Evolutionary conservation across 768 basidiomycete species (phyloP).

Genomic region (Leccinum subgranulosum): DNA sequence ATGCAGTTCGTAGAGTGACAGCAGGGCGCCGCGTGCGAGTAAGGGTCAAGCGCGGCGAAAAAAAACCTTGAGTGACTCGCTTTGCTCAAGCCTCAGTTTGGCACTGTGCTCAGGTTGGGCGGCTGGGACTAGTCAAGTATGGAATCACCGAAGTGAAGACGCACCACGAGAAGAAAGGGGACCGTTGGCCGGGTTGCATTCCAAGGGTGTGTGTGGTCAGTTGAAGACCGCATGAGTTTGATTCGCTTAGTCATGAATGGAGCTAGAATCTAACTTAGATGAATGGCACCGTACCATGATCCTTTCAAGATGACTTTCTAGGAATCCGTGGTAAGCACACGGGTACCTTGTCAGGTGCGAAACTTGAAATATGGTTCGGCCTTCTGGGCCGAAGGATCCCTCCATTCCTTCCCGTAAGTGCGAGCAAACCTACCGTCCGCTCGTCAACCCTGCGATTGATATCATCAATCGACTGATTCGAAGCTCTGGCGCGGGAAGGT

Average conservation of each 20-base stretch:
- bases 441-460: background rate
- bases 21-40: background rate
- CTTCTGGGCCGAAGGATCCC: conserved; percentile 3
- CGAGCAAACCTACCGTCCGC: conserved; percentile 2
- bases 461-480: background rate
- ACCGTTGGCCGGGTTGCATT: background rate
- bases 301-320: conserved; percentile 18
- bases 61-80: background rate
- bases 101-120: no score
- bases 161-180: background rate
- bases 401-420: conserved; percentile 17
- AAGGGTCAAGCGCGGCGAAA: background rate
- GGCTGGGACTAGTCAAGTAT: conserved; percentile 2
- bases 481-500: background rate
- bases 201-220: background rate
- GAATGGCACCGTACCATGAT: background rate
- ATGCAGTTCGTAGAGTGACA: background rate
- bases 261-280: no score
- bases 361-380: background rate
- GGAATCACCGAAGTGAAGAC: conserved; percentile 5
- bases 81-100: background rate
- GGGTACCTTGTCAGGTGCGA: background rate
- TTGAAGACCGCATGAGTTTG: background rate
- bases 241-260: conserved; percentile 22
- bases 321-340: background rate